Conservation (phyloP, 2,329 filamentous ascomycete genomes). For the Leptodontidium sp. region DNA sequence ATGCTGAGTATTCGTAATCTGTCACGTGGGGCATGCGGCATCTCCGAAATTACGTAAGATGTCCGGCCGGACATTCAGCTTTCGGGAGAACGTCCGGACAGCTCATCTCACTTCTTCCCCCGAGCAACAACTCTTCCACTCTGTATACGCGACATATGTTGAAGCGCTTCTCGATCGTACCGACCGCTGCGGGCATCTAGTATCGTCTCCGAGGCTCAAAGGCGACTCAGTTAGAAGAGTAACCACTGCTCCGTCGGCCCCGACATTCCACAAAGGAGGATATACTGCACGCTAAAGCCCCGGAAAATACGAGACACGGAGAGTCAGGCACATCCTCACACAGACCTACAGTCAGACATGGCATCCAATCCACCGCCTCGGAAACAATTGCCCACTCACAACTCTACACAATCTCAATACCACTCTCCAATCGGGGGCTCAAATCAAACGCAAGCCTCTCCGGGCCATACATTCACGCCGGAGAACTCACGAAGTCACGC, state of each 20-base stretch:
- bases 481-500: background rate
- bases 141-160: background rate
- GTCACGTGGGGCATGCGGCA: too few relatives aligned
- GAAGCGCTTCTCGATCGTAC: background rate
- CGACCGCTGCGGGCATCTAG: background rate
- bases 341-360: constrained; percentile 13
- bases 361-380: constrained; percentile 1
- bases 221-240: background rate
- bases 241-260: background rate
- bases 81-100: background rate
- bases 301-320: constrained; percentile 17
- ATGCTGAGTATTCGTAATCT: too few relatives aligned
- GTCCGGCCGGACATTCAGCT: too few relatives aligned
- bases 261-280: background rate
- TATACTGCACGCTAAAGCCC: constrained; percentile 13
- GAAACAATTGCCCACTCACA: background rate
- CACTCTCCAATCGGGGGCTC: background rate
- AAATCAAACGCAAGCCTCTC: background rate
- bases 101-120: constrained; percentile 1
- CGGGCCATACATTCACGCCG: background rate
- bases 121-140: background rate
- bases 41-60: too few relatives aligned
- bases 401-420: background rate
- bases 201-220: background rate
- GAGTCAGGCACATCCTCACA: constrained; percentile 26